Base-by-base conservation (phyloP, 257 asterid species). In the Hygrophila difformis region DNA sequence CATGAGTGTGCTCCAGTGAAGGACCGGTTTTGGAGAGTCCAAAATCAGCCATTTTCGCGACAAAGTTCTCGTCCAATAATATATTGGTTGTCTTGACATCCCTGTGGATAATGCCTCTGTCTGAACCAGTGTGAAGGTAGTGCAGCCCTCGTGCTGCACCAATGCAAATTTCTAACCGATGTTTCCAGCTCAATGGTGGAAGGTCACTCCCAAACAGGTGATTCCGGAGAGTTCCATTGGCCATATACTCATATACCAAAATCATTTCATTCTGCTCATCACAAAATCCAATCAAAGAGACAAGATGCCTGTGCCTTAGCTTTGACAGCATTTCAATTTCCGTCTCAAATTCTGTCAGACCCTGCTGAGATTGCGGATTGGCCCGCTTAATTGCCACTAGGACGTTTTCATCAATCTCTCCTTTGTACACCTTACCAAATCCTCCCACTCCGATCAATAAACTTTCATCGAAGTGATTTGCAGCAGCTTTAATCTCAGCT, bases 1-100 rank as follows among this genome's bases (percentile, higher is more conserved):
- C 96, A 23, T 85, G 96, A 0, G 94, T 85, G 75, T 85, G 96
- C 57, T 82, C 96, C 66, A 76, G 55, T 2, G 92, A 67, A 0
- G 93, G 96, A 43, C 93, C 93, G 1, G 79, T 74, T 60, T 82
- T 85, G n/a, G 96, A 85, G 49, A 86, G 74, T 56, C 96, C 96
- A 24, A 86, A 86, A 70, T 86, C 96, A 2, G 96, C 75, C 96
- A 86, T 76, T 63, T 82, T 86, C 6, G 96, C 94, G 0, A 79
- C 77, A 11, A 86, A 68, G 50, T 62, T 48, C 65, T 77, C 93
- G 24, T 86, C 94, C 42, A 86, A 61, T 62, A 86, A 47, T 44
- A 86, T 86, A 56, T 86, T 86, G 21, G 96, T 86, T 3, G 96
- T 86, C 75, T 86, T 86, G 21, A 86, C 81, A 34, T 86, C 96